Conservation (phyloP, 805 yeast species). For the Pichia sporocuriosa region DNA sequence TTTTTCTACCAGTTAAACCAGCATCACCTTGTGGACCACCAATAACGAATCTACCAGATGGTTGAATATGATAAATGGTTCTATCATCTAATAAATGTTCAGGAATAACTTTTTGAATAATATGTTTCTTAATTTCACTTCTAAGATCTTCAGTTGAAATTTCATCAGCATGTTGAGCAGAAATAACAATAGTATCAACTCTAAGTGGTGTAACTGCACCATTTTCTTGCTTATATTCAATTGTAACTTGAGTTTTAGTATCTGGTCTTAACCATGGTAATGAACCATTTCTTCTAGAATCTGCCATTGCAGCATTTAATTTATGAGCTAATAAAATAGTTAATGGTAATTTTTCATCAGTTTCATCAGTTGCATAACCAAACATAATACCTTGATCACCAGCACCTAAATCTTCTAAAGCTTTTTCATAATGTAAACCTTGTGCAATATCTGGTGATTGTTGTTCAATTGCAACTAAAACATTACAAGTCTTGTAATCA, state of each 20-base stretch:
- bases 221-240: conserved; percentile 87
- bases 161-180: conserved; percentile 96
- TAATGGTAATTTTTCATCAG: conserved; percentile 94
- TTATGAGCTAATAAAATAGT: conserved; percentile 92
- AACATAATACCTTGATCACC: conserved; percentile 99
- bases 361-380: conserved; percentile 98
- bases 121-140: conserved; percentile 65
- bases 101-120: conserved; percentile 90
- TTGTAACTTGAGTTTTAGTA: conserved; percentile 99
- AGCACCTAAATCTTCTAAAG: conserved; percentile 95
- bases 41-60: conserved; percentile 98
- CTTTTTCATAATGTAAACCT: conserved; percentile 96
- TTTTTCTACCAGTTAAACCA: conserved; percentile 98
- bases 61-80: conserved; percentile 97
- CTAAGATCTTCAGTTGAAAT: conserved; percentile 92
- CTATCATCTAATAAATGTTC: conserved; percentile 84
- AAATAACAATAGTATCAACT: conserved; percentile 95
- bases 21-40: conserved; percentile 99
- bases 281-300: conserved; percentile 93
- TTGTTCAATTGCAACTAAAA: conserved; percentile 97
- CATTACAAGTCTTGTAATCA: conserved; percentile 99
- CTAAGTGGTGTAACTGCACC: conserved; percentile 95
- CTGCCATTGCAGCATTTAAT: conserved; percentile 93
- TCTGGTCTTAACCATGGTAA: conserved; percentile 98
- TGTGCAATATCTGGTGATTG: conserved; percentile 99